Base-by-base conservation (phyloP, 2,329 filamentous ascomycete genomes). In the Alternaria infectoria region DNA sequence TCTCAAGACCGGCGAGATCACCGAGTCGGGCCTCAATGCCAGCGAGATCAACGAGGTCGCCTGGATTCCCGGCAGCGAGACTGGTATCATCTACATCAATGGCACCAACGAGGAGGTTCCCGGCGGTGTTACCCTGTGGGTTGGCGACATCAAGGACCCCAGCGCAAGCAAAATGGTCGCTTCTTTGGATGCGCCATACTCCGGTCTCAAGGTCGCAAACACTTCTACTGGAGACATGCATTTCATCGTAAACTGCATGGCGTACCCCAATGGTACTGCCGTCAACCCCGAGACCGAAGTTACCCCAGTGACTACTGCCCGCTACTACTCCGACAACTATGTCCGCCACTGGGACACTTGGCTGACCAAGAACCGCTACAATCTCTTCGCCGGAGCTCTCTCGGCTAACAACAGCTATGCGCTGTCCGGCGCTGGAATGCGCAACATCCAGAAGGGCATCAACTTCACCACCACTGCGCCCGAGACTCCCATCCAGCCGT, bases 291-390 rank as follows among this genome's bases (percentile, higher is more conserved):
- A 89, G 49, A 83, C 84, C 5, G 88, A 87, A 45, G 81, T 86
- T 59, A 87, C 87, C 69, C 82, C 87, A 1, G 79, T 84, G 23
- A 89, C 89, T 45, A 87, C 87, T 5, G 93, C 87, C 19, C 89
- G 88, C 72, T 86, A 93, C 32, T 96, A 96, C 79, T 88, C 88
- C 21, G 88, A 87, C 62, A 87, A 93, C 40, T 96, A 92, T 74
- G 89, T 91, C 26, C 88, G 93, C 25, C 92, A 96, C 74, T 96
- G 93, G 93, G 92, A 96, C 76, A 80, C 85, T 6, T 96, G 91
- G 83, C 83, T 89, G 32, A 88, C 86, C 2, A 86, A 89, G 57
- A 88, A 92, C 73, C 88, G 86, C 65, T 90, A 89, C 74, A 87
- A 91, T 2, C 85, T 97, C 15, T 96, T 91, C 84, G 93, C 91